Conservation (phyloP, 2,329 filamentous ascomycete species). For the Beauveria varroae region DNA sequence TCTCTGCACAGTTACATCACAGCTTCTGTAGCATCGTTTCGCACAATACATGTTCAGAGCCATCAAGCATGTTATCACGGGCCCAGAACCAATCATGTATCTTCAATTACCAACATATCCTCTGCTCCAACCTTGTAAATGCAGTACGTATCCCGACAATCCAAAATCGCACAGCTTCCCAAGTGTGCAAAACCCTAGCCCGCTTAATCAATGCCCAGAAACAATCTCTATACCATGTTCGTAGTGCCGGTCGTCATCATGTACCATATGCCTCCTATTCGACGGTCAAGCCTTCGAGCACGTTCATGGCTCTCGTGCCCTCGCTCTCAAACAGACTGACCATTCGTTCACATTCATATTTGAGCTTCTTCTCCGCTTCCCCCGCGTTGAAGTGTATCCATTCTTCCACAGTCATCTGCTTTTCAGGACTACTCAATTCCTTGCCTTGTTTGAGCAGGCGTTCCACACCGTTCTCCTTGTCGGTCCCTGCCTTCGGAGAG, state of each 20-base stretch:
- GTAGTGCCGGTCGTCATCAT: slow-evolving; percentile 1
- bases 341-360: slow-evolving; percentile 73
- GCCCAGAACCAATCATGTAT: background rate
- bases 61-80: background rate
- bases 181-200: slow-evolving; percentile 1
- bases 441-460: slow-evolving; percentile 47
- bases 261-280: slow-evolving; percentile 25
- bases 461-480: slow-evolving; percentile 46
- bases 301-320: slow-evolving; percentile 68
- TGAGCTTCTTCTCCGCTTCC: slow-evolving; percentile 71
- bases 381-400: slow-evolving; percentile 82
- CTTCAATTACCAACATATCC: slow-evolving; percentile 8
- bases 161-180: slow-evolving; percentile 4
- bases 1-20: slow-evolving; percentile 6
- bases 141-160: slow-evolving; percentile 2
- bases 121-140: slow-evolving; percentile 7
- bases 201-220: slow-evolving; percentile 6
- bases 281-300: slow-evolving; percentile 64
- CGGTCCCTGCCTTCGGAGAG: slow-evolving; percentile 31
- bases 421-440: slow-evolving; percentile 67
- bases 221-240: background rate
- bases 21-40: background rate
- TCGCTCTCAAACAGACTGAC: slow-evolving; percentile 79
- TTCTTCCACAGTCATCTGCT: slow-evolving; percentile 85
- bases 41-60: no score